Evolutionary conservation across 805 yeast species (phyloP), one percentile per base, ranked within the genome.

Genomic region (Tetrapisispora fleetii): DNA sequence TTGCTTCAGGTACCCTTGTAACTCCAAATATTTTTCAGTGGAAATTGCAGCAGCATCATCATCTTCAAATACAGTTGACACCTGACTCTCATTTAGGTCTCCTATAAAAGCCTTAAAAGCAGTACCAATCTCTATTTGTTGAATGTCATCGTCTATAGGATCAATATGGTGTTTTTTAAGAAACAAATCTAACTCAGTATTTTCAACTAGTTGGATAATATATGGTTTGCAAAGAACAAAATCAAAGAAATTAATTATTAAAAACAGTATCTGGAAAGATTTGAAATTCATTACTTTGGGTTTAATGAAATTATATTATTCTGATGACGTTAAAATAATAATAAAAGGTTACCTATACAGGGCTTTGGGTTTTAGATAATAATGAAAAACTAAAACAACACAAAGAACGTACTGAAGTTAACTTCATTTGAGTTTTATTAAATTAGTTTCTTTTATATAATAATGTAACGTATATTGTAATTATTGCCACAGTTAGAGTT

Each of bases 1-100:
- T 51, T 77, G 81, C 21, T 67, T 67, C 18, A 50, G 40, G 30
- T 51, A 48, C 18, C 67, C 68, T 17, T 71, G 63, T 36, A 72
- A 46, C 9, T 62, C 63, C 33, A 70, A 58, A 6, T 58, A 58
- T 37, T 69, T 57, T 49, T 69, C 72, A 37, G 65, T 54, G 10
- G 74, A 65, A 32, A 71, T 67, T 6, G 70, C 59, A 38, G 58
- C 62, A 40, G 73, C 62, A 21, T 60, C 55, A 19, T 60, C 53
- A 52, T 72, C 74, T 40, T 68, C 56, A 49, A 63, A 67, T 4
- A 71, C 54, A 1, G 58, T 52, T 46, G 63, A 61, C 28, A 70
- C 52, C 22, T 62, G 48, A 2, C 58, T 61, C 14, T 53, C 49
- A 22, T 62, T 56, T 43, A 73, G 67, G 14, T 68, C 68, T 13